These are phyloP conservation scores for Iberis pinnata DNA, from an alignment of 345 rosid species.

Conservation along the genomic window DNA sequence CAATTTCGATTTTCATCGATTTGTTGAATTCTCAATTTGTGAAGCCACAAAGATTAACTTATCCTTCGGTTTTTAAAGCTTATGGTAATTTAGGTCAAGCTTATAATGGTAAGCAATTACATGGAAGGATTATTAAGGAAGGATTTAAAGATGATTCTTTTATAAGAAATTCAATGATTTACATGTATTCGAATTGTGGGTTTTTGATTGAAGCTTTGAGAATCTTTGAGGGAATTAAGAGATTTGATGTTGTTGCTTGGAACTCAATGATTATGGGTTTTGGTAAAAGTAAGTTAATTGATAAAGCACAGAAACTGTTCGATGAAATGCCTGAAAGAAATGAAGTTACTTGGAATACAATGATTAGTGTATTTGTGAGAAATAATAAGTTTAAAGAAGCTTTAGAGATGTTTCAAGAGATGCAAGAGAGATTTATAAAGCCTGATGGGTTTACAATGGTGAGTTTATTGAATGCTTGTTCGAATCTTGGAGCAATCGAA, in stretches of 20 bases:
- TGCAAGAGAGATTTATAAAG: conserved; percentile 39
- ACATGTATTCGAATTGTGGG: conserved; percentile 60
- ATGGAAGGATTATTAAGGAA: conserved; percentile 54
- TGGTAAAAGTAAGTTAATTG: conserved; percentile 48
- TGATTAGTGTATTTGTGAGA: conserved; percentile 68
- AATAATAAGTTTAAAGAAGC: conserved; percentile 48
- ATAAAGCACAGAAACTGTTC: conserved; percentile 47
- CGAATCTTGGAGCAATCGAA: conserved; percentile 48
- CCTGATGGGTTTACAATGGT: conserved; percentile 68
- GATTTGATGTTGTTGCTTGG: conserved; percentile 57
- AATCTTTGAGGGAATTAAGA: conserved; percentile 33
- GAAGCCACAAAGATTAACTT: conserved; percentile 60
- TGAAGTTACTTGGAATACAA: conserved; percentile 62
- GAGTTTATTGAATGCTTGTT: conserved; percentile 66
- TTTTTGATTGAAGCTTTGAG: conserved; percentile 48
- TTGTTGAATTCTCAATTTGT: conserved; percentile 41
- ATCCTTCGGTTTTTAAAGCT: conserved; percentile 79
- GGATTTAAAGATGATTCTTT: conserved; percentile 61
- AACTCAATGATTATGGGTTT: conserved; percentile 64
- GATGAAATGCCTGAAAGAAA: conserved; percentile 44
- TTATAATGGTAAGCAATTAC: conserved; percentile 53
- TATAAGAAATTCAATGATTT: conserved; percentile 44
- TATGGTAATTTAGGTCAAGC: conserved; percentile 48
- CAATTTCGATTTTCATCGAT: conserved; percentile 47
- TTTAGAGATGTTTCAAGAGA: conserved; percentile 45